A percentile compares a stretch with the other conserved stretches of the same genome.
phyloP scores from a whole-genome alignment of 352 stramenopile genomes.

The Phytopythium boreale region DNA sequence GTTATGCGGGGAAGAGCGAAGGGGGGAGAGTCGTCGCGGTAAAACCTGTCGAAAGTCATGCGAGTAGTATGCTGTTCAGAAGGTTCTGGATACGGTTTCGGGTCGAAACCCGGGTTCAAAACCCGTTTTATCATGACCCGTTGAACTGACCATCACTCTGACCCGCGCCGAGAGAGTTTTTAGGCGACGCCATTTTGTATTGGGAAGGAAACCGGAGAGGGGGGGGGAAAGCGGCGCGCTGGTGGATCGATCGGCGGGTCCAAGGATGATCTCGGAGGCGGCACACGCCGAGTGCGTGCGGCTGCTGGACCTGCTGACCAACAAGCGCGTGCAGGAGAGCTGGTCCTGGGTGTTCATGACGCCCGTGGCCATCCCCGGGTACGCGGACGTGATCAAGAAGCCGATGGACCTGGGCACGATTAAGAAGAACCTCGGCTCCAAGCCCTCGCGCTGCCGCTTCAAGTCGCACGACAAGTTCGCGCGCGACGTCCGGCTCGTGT shows the following conservation, averaged over 20 bases:
- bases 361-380: constrained; percentile 65
- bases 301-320: constrained; percentile 75
- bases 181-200: not conserved
- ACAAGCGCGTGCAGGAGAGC: constrained; percentile 79
- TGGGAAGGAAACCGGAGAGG: not conserved
- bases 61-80: too few species aligned
- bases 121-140: not conserved
- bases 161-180: not conserved
- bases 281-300: constrained; percentile 78
- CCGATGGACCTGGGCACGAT: constrained; percentile 83
- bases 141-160: constrained; percentile 4
- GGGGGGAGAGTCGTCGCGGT: not conserved
- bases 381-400: constrained; percentile 74
- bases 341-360: constrained; percentile 88
- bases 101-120: not conserved
- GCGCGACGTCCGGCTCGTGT: constrained; percentile 77
- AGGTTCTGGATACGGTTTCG: not conserved
- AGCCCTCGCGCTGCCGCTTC: constrained; percentile 83
- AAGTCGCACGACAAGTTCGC: constrained; percentile 84
- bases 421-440: constrained; percentile 67
- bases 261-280: constrained; percentile 64
- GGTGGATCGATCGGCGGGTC: constrained; percentile 1
- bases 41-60: too few species aligned
- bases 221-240: not conserved
- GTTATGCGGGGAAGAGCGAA: not conserved